phyloP scores from a whole-genome alignment of 345 rosid genomes.

The Erysimum cheiranthoides region DNA sequence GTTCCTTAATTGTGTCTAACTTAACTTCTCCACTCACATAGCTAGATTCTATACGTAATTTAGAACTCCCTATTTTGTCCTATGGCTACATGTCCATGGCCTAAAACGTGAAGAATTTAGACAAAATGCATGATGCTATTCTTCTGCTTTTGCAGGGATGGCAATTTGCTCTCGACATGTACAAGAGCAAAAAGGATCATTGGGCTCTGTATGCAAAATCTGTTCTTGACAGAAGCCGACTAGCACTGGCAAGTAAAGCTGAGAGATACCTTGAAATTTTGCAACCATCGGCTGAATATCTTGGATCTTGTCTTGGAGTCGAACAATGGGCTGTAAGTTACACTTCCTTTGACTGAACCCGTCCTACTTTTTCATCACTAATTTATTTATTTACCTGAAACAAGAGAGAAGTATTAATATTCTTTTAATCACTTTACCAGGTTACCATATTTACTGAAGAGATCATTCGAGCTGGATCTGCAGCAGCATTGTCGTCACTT shows the following conservation, averaged over 20 bases:
- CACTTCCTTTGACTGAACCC: conserved; percentile 22
- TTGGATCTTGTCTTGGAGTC: conserved; percentile 88
- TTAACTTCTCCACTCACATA: conserved; percentile 5
- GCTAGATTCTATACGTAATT: neutral
- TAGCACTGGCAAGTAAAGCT: conserved; percentile 84
- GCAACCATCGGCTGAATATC: conserved; percentile 97
- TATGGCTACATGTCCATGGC: conserved; percentile 17
- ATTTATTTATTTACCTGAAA: conserved; percentile 10
- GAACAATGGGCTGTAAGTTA: conserved; percentile 86
- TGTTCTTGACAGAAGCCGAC: conserved; percentile 93
- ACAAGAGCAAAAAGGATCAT: conserved; percentile 55
- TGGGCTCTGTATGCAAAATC: conserved; percentile 98
- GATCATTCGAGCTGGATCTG: conserved; percentile 97
- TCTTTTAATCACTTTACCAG: conserved; percentile 50
- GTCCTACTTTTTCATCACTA: conserved; percentile 20
- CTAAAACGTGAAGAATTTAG: conserved; percentile 5
- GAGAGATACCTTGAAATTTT: conserved; percentile 82
- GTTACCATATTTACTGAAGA: conserved; percentile 92
- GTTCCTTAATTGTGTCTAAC: neutral
- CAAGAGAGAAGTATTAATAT: conserved; percentile 14
- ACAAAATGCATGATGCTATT: conserved; percentile 35
- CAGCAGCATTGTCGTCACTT: conserved; percentile 82
- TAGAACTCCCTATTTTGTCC: conserved; percentile 5
- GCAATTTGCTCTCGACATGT: conserved; percentile 72
- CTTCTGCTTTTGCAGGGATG: conserved; percentile 70